Base-by-base conservation (phyloP, 345 rosid genomes). In the Acer yangbiense region DNA sequence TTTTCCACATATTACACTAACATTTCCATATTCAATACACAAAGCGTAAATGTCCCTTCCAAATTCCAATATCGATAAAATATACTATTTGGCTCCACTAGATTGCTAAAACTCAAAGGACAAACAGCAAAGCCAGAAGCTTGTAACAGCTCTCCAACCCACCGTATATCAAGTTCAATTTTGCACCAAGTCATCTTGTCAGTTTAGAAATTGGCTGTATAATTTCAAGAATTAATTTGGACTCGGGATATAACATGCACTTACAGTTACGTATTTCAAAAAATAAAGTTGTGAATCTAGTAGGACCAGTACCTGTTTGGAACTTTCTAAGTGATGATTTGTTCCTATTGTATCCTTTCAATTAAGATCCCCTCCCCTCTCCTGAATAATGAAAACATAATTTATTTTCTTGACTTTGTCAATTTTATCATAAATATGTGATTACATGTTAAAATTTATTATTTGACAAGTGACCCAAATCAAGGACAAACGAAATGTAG, bases 21-120 rank as follows among this genome's bases (percentile, higher is more conserved):
- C 25, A 46, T 74, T 63, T 63, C 14, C 27, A 62, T 43, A 62
- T 62, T 68, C 71, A 68, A 43, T n/a, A 3, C 23, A 61, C 35
- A 25, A 25, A 14, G 68, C 14, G 25, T 23, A 4, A 72, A 62
- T 17, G 60, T 44, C n/a, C 10, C 52, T 20, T 35, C 13, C n/a
- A 14, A 39, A 29, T 20, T 35, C 13, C n/a, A 14, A 39, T 60
- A 41, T 25, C 14, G 54, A 57, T 3, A 16, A 3, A 43, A 14
- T 3, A 43, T 41, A 61, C 25, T 41, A 20, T 1, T 39, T 66
- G 17, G 57, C 11, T 23, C 64, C 23, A 55, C 48, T 55, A 35
- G 75, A 55, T 68, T n/a, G 27, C 48, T 8, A 18, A 52, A 29
- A 16, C 9, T 21, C 27, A 18, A 29, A 32, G 64, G 20, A 20